Conservation (phyloP, 2,329 filamentous ascomycete species). For the Fusarium sp. region DNA sequence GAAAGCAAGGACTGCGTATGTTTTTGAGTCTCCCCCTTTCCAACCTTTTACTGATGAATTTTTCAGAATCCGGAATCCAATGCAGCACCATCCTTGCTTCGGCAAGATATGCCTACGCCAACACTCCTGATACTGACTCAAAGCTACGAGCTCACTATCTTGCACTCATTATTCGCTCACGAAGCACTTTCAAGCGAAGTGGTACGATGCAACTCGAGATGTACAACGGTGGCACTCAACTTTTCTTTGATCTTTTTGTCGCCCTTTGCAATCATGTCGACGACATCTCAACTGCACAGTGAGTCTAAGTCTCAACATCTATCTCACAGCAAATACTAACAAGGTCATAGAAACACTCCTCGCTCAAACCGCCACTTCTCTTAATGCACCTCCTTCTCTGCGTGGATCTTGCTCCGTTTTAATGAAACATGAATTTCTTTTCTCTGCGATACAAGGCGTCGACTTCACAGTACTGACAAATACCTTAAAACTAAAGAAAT, state of each 20-base stretch:
- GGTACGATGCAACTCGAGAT: constrained; percentile 97
- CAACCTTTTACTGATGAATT: not conserved
- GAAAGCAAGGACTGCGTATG: constrained; percentile 87
- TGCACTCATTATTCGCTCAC: constrained; percentile 88
- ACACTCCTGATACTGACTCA: constrained; percentile 91
- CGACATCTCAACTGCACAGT: constrained; percentile 69
- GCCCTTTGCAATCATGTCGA: constrained; percentile 92
- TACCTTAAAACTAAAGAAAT: constrained; percentile 34
- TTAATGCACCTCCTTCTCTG: constrained; percentile 21
- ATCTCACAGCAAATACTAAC: not conserved
- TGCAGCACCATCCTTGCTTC: constrained; percentile 86
- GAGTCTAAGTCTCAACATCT: constrained; percentile 45
- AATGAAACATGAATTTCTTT: constrained; percentile 40
- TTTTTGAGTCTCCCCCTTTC: constrained; percentile 20
- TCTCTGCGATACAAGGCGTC: constrained; percentile 8
- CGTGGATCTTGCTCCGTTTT: constrained; percentile 15
- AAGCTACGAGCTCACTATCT: constrained; percentile 91
- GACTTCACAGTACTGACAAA: constrained; percentile 25
- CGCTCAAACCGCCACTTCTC: constrained; percentile 59
- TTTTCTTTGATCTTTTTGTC: constrained; percentile 95
- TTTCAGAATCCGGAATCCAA: constrained; percentile 77
- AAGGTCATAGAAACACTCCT: constrained; percentile 50
- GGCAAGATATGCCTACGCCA: constrained; percentile 88
- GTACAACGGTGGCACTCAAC: constrained; percentile 81
- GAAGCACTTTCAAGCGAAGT: constrained; percentile 90